phyloP scores from a whole-genome alignment of 306 rosid species.

The Abrus precatorius region DNA sequence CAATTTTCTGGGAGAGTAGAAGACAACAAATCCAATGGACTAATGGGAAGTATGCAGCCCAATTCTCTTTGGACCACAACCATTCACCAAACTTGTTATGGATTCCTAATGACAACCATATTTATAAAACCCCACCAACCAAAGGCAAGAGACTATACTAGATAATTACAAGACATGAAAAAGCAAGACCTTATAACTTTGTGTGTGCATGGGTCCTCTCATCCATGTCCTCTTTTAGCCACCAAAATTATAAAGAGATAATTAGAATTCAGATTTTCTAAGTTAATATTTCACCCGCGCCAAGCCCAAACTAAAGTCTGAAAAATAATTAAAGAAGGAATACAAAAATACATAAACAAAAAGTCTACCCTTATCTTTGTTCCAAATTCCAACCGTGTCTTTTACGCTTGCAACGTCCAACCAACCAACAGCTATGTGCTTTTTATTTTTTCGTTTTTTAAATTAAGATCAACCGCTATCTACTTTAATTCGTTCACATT shows the following conservation, averaged over 20 bases:
- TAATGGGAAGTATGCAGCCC: constrained; percentile 11
- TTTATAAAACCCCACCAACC: constrained; percentile 43
- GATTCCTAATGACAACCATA: constrained; percentile 42
- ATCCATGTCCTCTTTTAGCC: constrained; percentile 37
- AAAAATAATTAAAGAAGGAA: neutral
- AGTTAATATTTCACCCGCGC: neutral
- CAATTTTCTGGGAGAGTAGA: neutral
- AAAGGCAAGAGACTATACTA: constrained; percentile 32
- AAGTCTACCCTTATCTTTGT: constrained; percentile 44
- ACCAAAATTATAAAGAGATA: constrained; percentile 15
- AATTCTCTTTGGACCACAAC: constrained; percentile 37
- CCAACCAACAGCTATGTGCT: constrained; percentile 42
- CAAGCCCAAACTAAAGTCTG: constrained; percentile 7
- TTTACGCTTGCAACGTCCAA: constrained; percentile 49
- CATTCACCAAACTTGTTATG: constrained; percentile 41
- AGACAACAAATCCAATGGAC: constrained; percentile 26
- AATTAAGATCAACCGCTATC: neutral
- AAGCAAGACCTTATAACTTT: constrained; percentile 23
- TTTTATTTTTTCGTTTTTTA: neutral
- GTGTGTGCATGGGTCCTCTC: constrained; percentile 9
- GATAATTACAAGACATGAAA: neutral
- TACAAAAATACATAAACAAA: neutral
- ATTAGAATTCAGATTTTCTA: neutral
- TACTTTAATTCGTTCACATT: constrained; percentile 44
- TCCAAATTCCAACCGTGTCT: constrained; percentile 55